Percentiles rank a stretch among this genome's conserved stretches.
phyloP scores from a whole-genome alignment of 805 yeast species.

The Phaffomyces opuntiae region DNA sequence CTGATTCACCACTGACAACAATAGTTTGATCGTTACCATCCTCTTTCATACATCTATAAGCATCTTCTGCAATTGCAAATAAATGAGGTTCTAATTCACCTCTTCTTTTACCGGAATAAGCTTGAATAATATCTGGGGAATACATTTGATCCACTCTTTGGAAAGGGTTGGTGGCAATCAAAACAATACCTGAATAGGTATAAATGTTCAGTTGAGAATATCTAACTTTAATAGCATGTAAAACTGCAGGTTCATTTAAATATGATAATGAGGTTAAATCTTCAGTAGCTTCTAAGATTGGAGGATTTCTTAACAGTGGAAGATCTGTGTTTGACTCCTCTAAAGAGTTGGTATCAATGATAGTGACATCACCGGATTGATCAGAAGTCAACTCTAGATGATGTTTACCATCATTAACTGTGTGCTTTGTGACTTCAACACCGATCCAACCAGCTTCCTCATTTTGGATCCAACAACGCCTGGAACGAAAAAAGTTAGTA shows the following conservation, averaged over 20 bases:
- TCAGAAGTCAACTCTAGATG: constrained; percentile 48
- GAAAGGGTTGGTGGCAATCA: constrained; percentile 94
- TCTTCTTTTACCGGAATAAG: constrained; percentile 85
- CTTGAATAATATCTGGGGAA: constrained; percentile 88
- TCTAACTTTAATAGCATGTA: constrained; percentile 86
- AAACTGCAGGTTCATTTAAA: constrained; percentile 91
- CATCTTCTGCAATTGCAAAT: constrained; percentile 97
- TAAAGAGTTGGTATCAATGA: constrained; percentile 38
- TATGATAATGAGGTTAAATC: constrained; percentile 90
- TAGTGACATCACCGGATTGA: constrained; percentile 35
- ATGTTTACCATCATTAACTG: constrained; percentile 36
- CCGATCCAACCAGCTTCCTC: constrained; percentile 68
- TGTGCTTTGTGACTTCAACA: constrained; percentile 46
- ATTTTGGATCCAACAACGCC: constrained; percentile 76
- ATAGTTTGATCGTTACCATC: constrained; percentile 87
- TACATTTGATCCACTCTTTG: constrained; percentile 87
- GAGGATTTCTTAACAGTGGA: constrained; percentile 86
- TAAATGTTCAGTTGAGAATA: constrained; percentile 87
- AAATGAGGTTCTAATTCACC: constrained; percentile 97
- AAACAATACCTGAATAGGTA: constrained; percentile 94
- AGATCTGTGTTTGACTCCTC: constrained; percentile 34
- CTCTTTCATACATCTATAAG: constrained; percentile 88
- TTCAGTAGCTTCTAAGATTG: constrained; percentile 86
- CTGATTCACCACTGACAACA: constrained; percentile 96
- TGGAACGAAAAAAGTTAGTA: constrained; percentile 26